Evolutionary conservation across 1,284 basidiomycete genomes (phyloP), one percentile per base, ranked within the genome.

Genomic region (Rhodotorula sp.): DNA sequence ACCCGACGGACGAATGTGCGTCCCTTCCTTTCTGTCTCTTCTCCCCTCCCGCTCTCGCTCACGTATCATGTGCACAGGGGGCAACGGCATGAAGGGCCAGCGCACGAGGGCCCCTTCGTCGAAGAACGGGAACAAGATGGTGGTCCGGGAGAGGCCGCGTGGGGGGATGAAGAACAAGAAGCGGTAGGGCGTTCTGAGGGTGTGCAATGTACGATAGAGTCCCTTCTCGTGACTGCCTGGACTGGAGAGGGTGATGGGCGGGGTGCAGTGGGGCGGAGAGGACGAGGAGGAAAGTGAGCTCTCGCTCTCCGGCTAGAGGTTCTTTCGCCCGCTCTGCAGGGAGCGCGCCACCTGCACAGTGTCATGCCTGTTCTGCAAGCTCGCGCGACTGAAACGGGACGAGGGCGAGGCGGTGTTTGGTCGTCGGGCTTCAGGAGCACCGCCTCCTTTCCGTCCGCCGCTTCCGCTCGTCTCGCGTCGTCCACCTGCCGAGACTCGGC

Each of bases 71-170:
- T 25, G 3, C 27, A 9, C 48, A 36, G 48, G 46, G 44, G 27
- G 36, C 57, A 50, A 61, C 87, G 95, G 95, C 74, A 90, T 92
- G 39, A 94, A 96, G 85, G 94, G 94, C 78, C 91, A 89, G 74
- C 87, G 96, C 68, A 99, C 96, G 67, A 89, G 96, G 79, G 91
- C 94, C 81, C 92, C 95, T 15, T 90, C 90, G 60, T 88, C 89
- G 53, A 91, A 90, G 85, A 89, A 90, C 81, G 93, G 92, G 78
- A 99, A 99, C 87, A 94, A 92, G 87, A 88, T 92, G 89, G 94
- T 97, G 64, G 84, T 97, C 77, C 88, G 88, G n/a, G 73, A 74
- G 59, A 36, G 73, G 19, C 67, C 72, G 29, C 44, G 66, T 10
- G 63, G 66, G 3, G 62, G 68, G 19, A 39, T 41, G 57, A 58